These are phyloP conservation scores for Salvia splendens DNA, from an alignment of 257 asterid species.

Conservation along the genomic window DNA sequence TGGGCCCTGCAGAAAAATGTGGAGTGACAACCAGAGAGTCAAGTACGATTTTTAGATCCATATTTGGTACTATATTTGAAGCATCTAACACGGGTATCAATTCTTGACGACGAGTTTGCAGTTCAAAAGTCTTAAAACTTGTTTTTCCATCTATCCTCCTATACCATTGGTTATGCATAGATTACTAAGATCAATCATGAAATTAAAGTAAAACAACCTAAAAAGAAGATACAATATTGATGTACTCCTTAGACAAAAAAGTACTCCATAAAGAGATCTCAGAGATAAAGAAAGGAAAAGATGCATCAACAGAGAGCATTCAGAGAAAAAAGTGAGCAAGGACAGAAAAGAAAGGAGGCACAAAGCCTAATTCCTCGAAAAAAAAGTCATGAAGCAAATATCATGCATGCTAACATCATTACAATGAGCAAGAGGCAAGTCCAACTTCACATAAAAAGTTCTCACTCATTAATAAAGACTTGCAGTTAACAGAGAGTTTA, in stretches of 20 bases:
- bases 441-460: conserved; percentile 1
- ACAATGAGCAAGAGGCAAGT: neutral
- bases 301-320: conserved; percentile 11
- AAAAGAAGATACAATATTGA: neutral
- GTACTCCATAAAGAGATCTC: conserved; percentile 17
- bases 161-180: no score
- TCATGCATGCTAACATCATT: neutral
- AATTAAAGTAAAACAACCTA: neutral
- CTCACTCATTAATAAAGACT: neutral
- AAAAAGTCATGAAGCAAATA: neutral
- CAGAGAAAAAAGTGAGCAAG: conserved; percentile 5
- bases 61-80: neutral
- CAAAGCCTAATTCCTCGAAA: conserved; percentile 5
- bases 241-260: neutral
- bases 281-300: conserved; percentile 21
- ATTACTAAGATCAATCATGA: neutral
- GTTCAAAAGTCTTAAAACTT: neutral
- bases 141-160: no score
- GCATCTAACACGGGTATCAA: neutral
- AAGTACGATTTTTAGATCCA: neutral
- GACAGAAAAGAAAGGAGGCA: neutral
- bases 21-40: neutral
- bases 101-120: neutral
- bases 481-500: neutral
- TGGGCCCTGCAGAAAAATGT: conserved; percentile 62